phyloP scores from a whole-genome alignment of 2,329 filamentous ascomycete species.

The Aspergillus sergii region DNA sequence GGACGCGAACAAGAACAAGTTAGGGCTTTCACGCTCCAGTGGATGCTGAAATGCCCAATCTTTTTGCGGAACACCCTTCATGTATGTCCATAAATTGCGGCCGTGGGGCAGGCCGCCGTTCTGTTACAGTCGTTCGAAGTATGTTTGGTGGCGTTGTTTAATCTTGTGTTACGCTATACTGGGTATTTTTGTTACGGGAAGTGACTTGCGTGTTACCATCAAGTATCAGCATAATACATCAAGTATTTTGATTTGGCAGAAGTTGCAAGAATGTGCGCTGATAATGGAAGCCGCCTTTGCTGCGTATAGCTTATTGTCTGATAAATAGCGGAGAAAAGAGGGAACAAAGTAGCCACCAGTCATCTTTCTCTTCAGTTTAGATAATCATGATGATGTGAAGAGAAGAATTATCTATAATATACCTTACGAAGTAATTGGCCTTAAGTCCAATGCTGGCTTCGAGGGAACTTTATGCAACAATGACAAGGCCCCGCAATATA shows the following conservation, averaged over 20 bases:
- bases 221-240: conserved; percentile 2
- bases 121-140: conserved; percentile 11
- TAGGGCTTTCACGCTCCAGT: background rate
- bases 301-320: background rate
- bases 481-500: background rate
- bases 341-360: background rate
- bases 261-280: background rate
- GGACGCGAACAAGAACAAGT: background rate
- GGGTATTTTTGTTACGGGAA: conserved; percentile 4
- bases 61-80: conserved; percentile 4
- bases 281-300: background rate
- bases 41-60: background rate
- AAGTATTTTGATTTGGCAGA: background rate
- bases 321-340: background rate
- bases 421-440: background rate
- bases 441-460: no score
- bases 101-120: conserved; percentile 12
- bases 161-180: conserved; percentile 13
- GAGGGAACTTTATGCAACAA: background rate
- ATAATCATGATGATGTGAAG: background rate
- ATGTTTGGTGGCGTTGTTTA: conserved; percentile 22
- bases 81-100: conserved; percentile 13
- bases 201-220: conserved; percentile 4
- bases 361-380: background rate
- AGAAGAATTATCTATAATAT: background rate